Percentiles rank a stretch among this genome's conserved stretches.
These are phyloP conservation scores for Nematocida sp. DNA, from an alignment of 371 early-diverging fungal genomes.

Conservation along the genomic window DNA sequence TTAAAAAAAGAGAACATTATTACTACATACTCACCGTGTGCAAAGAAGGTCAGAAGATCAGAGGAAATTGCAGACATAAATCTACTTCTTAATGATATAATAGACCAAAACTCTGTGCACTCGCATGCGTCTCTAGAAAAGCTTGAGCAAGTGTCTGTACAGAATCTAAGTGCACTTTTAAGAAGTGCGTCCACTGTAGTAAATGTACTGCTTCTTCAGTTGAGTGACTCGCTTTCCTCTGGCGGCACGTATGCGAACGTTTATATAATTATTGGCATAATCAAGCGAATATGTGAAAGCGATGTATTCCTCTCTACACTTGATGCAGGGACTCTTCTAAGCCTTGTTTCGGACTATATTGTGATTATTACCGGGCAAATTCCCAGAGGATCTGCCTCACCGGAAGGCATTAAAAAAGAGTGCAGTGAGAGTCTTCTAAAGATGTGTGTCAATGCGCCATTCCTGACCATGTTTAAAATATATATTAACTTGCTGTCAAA, in stretches of 20 bases:
- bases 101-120: constrained; percentile 34
- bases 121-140: constrained; percentile 35
- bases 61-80: constrained; percentile 31
- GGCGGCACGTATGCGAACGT: constrained; percentile 3
- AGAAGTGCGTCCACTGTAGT: constrained; percentile 47
- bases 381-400: constrained; percentile 22
- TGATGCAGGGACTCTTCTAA: constrained; percentile 50
- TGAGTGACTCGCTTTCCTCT: constrained; percentile 57
- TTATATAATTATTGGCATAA: constrained; percentile 13
- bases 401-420: constrained; percentile 46
- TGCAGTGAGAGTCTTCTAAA: constrained; percentile 52
- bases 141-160: constrained; percentile 11
- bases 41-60: constrained; percentile 19
- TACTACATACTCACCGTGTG: constrained; percentile 8
- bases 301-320: constrained; percentile 35
- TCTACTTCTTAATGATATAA: constrained; percentile 51
- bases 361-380: constrained; percentile 54
- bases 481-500: constrained; percentile 54
- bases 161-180: constrained; percentile 10
- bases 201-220: constrained; percentile 54
- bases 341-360: constrained; percentile 49
- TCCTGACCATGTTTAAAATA: constrained; percentile 46
- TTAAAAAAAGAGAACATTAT: not conserved
- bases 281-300: constrained; percentile 41
- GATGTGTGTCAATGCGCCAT: constrained; percentile 34